A percentile compares a stretch with the other conserved stretches of the same genome.
phyloP scores from a whole-genome alignment of 495 filamentous ascomycete genomes.

The Talaromyces liani region DNA sequence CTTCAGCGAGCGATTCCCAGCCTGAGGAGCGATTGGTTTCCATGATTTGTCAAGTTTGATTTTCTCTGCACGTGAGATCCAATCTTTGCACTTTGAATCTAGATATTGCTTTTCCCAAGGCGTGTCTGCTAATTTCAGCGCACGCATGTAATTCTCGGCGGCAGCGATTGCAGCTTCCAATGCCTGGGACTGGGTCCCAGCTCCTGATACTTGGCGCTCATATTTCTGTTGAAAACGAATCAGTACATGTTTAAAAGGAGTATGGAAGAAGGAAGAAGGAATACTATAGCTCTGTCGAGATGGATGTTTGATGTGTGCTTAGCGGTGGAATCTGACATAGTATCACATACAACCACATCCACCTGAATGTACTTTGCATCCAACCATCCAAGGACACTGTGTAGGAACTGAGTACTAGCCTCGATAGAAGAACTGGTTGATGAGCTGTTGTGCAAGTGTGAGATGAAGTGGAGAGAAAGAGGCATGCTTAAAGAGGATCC shows the following conservation, averaged over 20 bases:
- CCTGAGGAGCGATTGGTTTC: slow-evolving; percentile 18
- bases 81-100: slow-evolving; percentile 55
- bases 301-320: neutral
- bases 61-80: slow-evolving; percentile 60
- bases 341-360: neutral
- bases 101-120: slow-evolving; percentile 51
- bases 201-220: slow-evolving; percentile 46
- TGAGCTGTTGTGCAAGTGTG: neutral
- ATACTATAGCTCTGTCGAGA: slow-evolving; percentile 6
- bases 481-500: neutral
- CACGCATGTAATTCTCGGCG: slow-evolving; percentile 72
- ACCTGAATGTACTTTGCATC: neutral
- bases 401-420: neutral
- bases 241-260: slow-evolving; percentile 7
- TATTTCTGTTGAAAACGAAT: slow-evolving; percentile 43
- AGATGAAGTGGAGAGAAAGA: neutral
- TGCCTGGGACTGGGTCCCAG: slow-evolving; percentile 57
- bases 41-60: slow-evolving; percentile 52
- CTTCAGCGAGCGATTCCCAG: slow-evolving; percentile 14
- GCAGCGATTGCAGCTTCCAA: slow-evolving; percentile 66
- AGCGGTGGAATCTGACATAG: slow-evolving; percentile 1
- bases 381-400: neutral
- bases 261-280: neutral
- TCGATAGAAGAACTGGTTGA: neutral
- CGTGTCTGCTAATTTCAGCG: slow-evolving; percentile 44